These are phyloP conservation scores for Effrenium voratum DNA, from an alignment of 73 alveolate genomes.

Conservation along the genomic window DNA sequence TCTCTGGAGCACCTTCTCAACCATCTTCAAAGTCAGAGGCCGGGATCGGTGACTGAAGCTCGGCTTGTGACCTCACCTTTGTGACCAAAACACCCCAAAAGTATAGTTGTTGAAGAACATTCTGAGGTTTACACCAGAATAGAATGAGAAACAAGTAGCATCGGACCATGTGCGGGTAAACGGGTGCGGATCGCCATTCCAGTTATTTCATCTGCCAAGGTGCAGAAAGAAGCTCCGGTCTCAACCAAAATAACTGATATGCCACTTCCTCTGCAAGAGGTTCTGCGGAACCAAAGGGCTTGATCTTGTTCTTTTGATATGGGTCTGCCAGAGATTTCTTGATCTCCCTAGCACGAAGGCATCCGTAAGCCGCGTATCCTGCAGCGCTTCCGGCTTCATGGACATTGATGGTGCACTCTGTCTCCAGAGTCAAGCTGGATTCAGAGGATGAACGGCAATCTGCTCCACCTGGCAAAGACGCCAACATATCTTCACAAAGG, in stretches of 20 bases:
- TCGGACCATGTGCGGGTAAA: neutral
- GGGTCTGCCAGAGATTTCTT: neutral
- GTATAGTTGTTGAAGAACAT: neutral
- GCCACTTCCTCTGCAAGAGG: neutral
- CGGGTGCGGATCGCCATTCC: neutral
- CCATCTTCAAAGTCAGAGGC: slow-evolving; percentile 13
- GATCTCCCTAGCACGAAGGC: neutral
- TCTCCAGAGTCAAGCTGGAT: too few relatives aligned
- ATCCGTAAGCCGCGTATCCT: neutral
- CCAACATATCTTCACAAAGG: too few relatives aligned
- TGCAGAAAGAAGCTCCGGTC: neutral
- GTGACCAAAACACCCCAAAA: too few relatives aligned
- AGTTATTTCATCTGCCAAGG: neutral
- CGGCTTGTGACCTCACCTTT: too few relatives aligned
- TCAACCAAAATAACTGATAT: neutral
- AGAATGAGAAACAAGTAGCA: neutral
- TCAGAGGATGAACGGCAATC: too few relatives aligned
- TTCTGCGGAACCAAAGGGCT: neutral
- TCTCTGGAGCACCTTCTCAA: neutral
- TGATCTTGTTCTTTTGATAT: neutral
- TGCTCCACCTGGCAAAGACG: neutral
- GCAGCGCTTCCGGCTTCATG: neutral
- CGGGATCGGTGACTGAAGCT: neutral
- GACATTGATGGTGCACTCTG: slow-evolving; percentile 33
- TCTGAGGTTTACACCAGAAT: neutral